These are phyloP conservation scores for Saccharum spontaneum DNA, from an alignment of 176 grass and related monocot genomes.

Conservation along the genomic window DNA sequence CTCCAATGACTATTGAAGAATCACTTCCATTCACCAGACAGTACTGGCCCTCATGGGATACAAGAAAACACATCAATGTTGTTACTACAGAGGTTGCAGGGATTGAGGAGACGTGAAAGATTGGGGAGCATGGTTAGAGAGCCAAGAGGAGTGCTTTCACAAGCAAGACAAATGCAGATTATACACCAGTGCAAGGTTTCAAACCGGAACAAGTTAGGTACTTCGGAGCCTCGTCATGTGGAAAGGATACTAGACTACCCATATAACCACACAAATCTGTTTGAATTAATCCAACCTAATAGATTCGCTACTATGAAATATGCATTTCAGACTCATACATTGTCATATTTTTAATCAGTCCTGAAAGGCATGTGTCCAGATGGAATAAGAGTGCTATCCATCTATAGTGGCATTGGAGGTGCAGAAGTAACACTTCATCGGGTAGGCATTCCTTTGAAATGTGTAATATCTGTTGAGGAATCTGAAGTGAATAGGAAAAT, in stretches of 20 bases:
- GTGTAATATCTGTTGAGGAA: conserved; percentile 72
- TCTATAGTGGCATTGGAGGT: conserved; percentile 79
- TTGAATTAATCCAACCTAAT: conserved; percentile 22
- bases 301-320: not conserved
- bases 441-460: conserved; percentile 72
- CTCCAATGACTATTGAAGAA: conserved; percentile 61
- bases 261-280: conserved; percentile 54
- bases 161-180: conserved; percentile 41
- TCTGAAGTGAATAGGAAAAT: conserved; percentile 70
- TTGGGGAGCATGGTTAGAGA: conserved; percentile 50
- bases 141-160: conserved; percentile 50
- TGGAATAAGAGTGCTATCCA: conserved; percentile 67
- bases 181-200: conserved; percentile 54
- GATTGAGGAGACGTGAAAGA: conserved; percentile 40
- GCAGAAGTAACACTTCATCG: conserved; percentile 61
- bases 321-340: conserved; percentile 66
- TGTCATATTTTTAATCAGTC: conserved; percentile 56
- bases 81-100: conserved; percentile 32
- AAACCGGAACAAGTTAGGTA: conserved; percentile 52
- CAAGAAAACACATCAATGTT: conserved; percentile 50
- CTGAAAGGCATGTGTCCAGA: conserved; percentile 59
- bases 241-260: conserved; percentile 81
- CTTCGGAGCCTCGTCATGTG: conserved; percentile 57
- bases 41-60: conserved; percentile 80
- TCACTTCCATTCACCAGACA: conserved; percentile 52